These are phyloP conservation scores for Aurinia saxatilis DNA, from an alignment of 345 rosid species.

Conservation along the genomic window DNA sequence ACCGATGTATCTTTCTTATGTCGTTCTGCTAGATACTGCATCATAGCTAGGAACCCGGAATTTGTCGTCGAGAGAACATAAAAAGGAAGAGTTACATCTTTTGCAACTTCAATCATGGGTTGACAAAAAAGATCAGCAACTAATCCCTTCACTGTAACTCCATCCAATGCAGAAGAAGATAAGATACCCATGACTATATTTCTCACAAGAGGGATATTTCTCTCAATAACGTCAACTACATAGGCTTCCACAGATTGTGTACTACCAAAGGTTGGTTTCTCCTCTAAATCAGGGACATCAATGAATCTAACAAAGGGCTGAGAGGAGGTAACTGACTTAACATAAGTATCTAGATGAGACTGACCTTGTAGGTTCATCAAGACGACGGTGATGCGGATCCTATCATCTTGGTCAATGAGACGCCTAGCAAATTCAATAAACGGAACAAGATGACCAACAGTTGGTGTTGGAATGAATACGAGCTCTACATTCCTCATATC, in stretches of 20 bases:
- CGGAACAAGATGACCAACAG: conserved; percentile 42
- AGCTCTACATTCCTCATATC: conserved; percentile 20
- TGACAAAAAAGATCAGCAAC: conserved; percentile 43
- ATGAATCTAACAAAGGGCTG: conserved; percentile 23
- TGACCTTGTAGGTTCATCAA: conserved; percentile 27
- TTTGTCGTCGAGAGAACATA: conserved; percentile 41
- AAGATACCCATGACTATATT: conserved; percentile 13
- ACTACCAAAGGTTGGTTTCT: neutral
- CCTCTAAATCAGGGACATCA: conserved; percentile 25
- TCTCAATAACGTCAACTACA: conserved; percentile 5
- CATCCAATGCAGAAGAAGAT: conserved; percentile 17
- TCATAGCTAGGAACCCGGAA: conserved; percentile 35
- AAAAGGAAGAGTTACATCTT: conserved; percentile 36
- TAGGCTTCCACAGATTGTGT: conserved; percentile 19
- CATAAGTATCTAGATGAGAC: conserved; percentile 17
- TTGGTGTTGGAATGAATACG: conserved; percentile 26
- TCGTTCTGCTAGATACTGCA: conserved; percentile 30
- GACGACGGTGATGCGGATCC: conserved; percentile 30
- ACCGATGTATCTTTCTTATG: conserved; percentile 21
- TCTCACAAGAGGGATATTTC: conserved; percentile 19
- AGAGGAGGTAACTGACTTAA: conserved; percentile 20
- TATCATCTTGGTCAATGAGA: conserved; percentile 34
- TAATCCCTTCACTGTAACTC: conserved; percentile 29
- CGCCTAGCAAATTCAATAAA: conserved; percentile 39
- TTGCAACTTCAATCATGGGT: conserved; percentile 36